Conservation (phyloP, 306 rosid genomes). For the Quillaja saponaria region DNA sequence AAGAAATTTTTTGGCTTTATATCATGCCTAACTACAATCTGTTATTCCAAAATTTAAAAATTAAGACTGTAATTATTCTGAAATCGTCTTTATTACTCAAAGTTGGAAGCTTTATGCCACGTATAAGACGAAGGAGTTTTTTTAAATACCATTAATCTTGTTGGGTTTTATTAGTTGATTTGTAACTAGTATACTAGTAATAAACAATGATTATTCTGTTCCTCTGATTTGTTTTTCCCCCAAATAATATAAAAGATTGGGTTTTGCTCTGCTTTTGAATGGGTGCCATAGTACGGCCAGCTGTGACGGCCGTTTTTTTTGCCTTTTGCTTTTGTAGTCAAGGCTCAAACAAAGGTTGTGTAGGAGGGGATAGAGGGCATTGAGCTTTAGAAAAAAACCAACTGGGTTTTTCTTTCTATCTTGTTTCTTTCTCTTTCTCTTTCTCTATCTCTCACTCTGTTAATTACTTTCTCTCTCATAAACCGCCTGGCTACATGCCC, state of each 20-base stretch:
- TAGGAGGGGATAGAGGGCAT: conserved; percentile 30
- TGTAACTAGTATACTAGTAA: background rate
- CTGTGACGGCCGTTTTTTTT: conserved; percentile 66
- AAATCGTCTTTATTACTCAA: conserved; percentile 53
- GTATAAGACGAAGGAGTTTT: conserved; percentile 1
- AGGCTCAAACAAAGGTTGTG: conserved; percentile 67
- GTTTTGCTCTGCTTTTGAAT: conserved; percentile 42
- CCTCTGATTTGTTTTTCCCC: background rate
- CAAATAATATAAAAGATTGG: conserved; percentile 15
- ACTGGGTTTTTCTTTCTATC: conserved; percentile 26
- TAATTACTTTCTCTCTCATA: conserved; percentile 21
- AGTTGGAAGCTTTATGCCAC: conserved; percentile 20
- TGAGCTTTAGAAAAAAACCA: conserved; percentile 34
- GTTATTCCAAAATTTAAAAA: conserved; percentile 20
- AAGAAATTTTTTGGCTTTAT: conserved; percentile 21
- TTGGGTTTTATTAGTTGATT: conserved; percentile 2
- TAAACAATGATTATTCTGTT: background rate
- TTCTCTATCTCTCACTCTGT: conserved; percentile 3
- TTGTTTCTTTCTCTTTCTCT: background rate
- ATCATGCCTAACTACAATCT: conserved; percentile 27
- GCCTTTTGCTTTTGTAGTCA: conserved; percentile 90
- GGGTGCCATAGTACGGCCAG: conserved; percentile 50
- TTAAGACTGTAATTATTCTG: conserved; percentile 30
- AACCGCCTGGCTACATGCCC: conserved; percentile 47
- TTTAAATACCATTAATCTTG: background rate